These are phyloP conservation scores for Aspergillus asperescens DNA, from an alignment of 495 filamentous ascomycete genomes.

Conservation along the genomic window DNA sequence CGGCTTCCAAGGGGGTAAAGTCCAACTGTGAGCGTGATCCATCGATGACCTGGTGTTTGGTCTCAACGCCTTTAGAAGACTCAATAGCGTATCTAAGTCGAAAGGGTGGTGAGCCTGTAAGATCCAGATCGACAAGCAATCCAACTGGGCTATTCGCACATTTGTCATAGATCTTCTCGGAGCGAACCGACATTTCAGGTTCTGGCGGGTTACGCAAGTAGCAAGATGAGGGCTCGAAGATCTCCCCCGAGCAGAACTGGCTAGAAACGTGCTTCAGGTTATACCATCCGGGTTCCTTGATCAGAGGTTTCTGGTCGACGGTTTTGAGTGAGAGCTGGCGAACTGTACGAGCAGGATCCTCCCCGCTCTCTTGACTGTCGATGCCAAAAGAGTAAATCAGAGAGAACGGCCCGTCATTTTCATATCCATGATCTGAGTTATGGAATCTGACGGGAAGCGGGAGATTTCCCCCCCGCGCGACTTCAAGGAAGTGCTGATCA, in stretches of 20 bases:
- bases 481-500: constrained; percentile 69
- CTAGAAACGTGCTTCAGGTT: constrained; percentile 71
- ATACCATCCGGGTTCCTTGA: constrained; percentile 80
- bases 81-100: constrained; percentile 65
- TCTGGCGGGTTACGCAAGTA: constrained; percentile 85
- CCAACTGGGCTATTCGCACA: constrained; percentile 92
- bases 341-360: constrained; percentile 47
- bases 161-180: constrained; percentile 83
- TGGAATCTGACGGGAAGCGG: constrained; percentile 69
- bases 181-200: constrained; percentile 64
- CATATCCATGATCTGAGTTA: constrained; percentile 50
- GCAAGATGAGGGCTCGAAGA: constrained; percentile 88
- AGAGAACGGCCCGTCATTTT: constrained; percentile 38
- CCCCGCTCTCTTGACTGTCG: constrained; percentile 58
- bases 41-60: constrained; percentile 47
- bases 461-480: constrained; percentile 64
- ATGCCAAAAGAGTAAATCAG: constrained; percentile 55
- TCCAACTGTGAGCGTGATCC: constrained; percentile 74
- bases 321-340: constrained; percentile 31
- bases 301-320: constrained; percentile 38
- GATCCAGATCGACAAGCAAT: constrained; percentile 75
- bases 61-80: constrained; percentile 50
- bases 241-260: constrained; percentile 76
- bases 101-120: constrained; percentile 90
- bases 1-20: constrained; percentile 73